Base-by-base conservation (phyloP, 331 rosid genomes). In the Malus hybrid region DNA sequence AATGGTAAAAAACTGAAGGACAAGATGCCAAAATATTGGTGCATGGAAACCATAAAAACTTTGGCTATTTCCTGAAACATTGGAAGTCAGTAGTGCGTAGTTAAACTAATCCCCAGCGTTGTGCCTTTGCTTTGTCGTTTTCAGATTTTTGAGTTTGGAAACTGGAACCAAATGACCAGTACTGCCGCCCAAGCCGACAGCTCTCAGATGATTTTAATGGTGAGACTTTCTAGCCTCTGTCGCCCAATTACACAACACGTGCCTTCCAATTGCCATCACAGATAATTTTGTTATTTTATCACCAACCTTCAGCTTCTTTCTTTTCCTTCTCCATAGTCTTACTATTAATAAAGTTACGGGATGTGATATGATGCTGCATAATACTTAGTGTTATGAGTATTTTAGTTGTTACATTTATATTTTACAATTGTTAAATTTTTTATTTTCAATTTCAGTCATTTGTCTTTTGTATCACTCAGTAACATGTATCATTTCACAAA, bases 1-100 rank as follows among this genome's bases (percentile, higher is more conserved):
- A 34, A 36, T 36, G 1, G 42, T 36, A 7, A 36, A 36, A 39
- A 9, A 9, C 12, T 39, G 46, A 8, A 39, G 11, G 46, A 39
- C 46, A 39, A 39, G 46, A 39, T 39, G 46, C 12, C 46, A 39
- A 9, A 39, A 39, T 39, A 39, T 39, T 39, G 12, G 12, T 39
- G 46, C 46, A 9, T 39, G 46, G 46, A 39, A 39, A 9, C 46
- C 46, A 0, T 50, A 6, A 50, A 15, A 19, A 6, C 22, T 55
- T 55, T 2, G 27, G n/a, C 33, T 9, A 22, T 22, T 50, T n/a
- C n/a, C n/a, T n/a, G n/a, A n/a, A n/a, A n/a, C 73, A 10, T 70
- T 65, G 83, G 77, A 80, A 69, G 69, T 67, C 32, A 22, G 72
- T 7, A 10, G 72, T 7, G 10, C 42, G 9, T 11, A 10, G 54